Base-by-base conservation (phyloP, 2,329 filamentous ascomycete genomes). In the Aspergillus floridensis region DNA sequence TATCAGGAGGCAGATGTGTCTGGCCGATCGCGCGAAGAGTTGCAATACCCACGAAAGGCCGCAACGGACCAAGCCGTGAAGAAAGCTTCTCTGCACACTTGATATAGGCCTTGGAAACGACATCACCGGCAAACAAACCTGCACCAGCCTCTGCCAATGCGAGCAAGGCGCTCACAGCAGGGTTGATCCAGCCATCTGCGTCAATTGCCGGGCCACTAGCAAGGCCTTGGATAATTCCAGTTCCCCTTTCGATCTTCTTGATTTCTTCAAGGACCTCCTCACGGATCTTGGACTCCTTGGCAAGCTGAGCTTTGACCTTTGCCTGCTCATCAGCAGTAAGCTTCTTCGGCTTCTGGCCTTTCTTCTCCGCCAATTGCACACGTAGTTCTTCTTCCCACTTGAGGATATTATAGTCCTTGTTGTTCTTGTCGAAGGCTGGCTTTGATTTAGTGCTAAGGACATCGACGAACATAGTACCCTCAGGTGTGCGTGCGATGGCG, bases 381-480 rank as follows among this genome's bases (percentile, higher is more conserved):
- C 93, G 84, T 7, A 99, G 82, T 64, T 99, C 95, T 73, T 93
- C 90, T 76, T 99, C 95, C 95, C 96, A 99, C 76, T 96, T 97
- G 46, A 97, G 77, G 1, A 92, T 96, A 68, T 99, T 92, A 68
- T 97, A 96, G 72, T 98, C 95, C 74, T 96, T 97, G 52, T 86
- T 88, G 69, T 92, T 96, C 78, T 96, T 98, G 76, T 92, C 89
- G 3, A 92, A 87, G 2, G 89, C 79, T 41, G 82, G 85, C 59
- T 86, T 86, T 1, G 87, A 80, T 72, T 96, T 96, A 72, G 91
- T 93, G 35, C 89, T 91, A 5, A 99, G 82, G 0, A 98, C 91
- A 75, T 99, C 95, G 21, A 99, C 83, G 68, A 96, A 98, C 14
- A 88, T 84, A 1, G 89, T 93, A 1, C 92, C 93, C 73, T 96